Evolutionary conservation across 2,329 filamentous ascomycete species (phyloP).

Genomic region (Xylaria sp.): DNA sequence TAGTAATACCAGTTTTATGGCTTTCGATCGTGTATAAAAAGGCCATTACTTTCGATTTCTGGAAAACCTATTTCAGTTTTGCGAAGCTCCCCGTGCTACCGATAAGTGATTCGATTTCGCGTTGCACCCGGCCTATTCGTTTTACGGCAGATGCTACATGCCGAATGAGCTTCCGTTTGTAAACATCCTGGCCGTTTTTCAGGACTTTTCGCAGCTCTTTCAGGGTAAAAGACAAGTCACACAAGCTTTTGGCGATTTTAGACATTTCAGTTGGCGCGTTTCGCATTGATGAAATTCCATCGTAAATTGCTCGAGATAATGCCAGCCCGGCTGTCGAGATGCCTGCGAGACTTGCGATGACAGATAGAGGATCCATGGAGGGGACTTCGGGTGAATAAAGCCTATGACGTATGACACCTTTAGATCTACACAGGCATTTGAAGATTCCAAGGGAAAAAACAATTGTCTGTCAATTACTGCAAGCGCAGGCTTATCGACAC

Average conservation of each 20-base stretch:
- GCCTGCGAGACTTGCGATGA: conserved; percentile 12
- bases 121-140: conserved; percentile 4
- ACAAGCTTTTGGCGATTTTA: not conserved
- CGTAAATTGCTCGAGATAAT: conserved; percentile 1
- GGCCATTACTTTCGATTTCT: not conserved
- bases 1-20: conserved; percentile 14
- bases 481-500: too few relatives aligned
- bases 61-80: conserved; percentile 11
- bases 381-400: too few relatives aligned
- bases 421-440: too few relatives aligned
- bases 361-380: conserved; percentile 11
- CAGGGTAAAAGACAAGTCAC: conserved; percentile 6
- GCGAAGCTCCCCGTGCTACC: not conserved
- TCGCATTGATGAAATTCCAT: conserved; percentile 5
- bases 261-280: conserved; percentile 4
- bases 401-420: too few relatives aligned
- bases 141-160: not conserved
- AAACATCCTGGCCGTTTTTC: conserved; percentile 6
- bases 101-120: not conserved
- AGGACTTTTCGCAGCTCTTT: not conserved
- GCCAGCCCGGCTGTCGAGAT: not conserved
- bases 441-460: too few relatives aligned
- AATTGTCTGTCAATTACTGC: too few relatives aligned
- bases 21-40: conserved; percentile 11
- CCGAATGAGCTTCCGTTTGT: conserved; percentile 5